These are phyloP conservation scores for Eucalyptus rudis DNA, from an alignment of 345 rosid genomes.

Conservation along the genomic window DNA sequence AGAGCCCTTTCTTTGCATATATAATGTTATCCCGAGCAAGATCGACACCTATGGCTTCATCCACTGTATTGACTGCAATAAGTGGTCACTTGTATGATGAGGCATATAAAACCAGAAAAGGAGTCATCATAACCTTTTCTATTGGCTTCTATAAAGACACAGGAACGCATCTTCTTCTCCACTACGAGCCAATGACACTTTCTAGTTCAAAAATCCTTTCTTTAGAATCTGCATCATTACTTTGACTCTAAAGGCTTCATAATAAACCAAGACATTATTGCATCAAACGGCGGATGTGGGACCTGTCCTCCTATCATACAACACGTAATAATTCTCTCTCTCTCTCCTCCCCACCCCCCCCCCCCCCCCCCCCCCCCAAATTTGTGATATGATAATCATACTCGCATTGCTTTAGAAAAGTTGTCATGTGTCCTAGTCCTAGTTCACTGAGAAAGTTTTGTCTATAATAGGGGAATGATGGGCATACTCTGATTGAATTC, in stretches of 20 bases:
- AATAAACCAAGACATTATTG: slow-evolving; percentile 14
- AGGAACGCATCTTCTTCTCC: slow-evolving; percentile 9
- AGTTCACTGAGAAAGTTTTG: neutral
- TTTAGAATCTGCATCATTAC: slow-evolving; percentile 5
- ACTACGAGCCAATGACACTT: slow-evolving; percentile 25
- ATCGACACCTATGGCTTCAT: neutral
- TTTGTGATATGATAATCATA: neutral
- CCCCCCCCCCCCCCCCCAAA: too few species aligned
- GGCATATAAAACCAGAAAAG: neutral
- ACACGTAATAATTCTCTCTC: slow-evolving; percentile 2
- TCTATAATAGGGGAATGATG: slow-evolving; percentile 11
- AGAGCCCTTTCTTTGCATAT: neutral
- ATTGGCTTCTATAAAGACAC: neutral
- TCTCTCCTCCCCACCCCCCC: too few species aligned
- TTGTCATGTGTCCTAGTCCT: slow-evolving; percentile 16
- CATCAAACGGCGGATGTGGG: slow-evolving; percentile 58
- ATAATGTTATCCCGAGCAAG: neutral
- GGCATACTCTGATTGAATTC: neutral
- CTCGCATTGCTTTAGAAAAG: slow-evolving; percentile 19
- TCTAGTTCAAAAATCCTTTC: neutral
- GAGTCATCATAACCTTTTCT: neutral
- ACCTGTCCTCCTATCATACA: slow-evolving; percentile 16
- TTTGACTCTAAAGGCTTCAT: slow-evolving; percentile 15
- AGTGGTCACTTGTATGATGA: neutral
- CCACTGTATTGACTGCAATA: slow-evolving; percentile 4